A percentile compares a stretch with the other conserved stretches of the same genome.
phyloP scores from a whole-genome alignment of 495 filamentous ascomycete species.

The Chaetomium fimeti region DNA sequence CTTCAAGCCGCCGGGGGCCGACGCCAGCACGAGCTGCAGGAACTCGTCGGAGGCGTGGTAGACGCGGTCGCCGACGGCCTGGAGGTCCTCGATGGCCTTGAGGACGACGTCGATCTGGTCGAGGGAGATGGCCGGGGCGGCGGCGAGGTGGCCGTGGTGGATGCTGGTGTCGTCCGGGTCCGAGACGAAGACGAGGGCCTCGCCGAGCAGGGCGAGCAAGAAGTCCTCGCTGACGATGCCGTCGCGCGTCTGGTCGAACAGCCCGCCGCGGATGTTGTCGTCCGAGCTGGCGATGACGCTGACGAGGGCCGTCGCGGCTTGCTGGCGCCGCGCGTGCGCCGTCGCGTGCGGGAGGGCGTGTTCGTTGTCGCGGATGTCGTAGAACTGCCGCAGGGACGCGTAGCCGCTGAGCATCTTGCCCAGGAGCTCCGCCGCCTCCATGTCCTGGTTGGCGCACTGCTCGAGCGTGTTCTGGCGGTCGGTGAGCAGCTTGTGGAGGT shows the following conservation, averaged over 20 bases:
- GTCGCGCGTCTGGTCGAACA: constrained; percentile 74
- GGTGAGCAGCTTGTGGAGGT: constrained; percentile 62
- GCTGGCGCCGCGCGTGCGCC: constrained; percentile 54
- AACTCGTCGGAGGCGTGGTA: constrained; percentile 69
- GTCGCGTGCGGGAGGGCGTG: constrained; percentile 40
- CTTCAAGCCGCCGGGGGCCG: constrained; percentile 43
- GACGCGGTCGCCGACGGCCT: constrained; percentile 69
- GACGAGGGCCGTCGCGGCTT: constrained; percentile 68
- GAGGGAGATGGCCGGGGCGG: constrained; percentile 50
- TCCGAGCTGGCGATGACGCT: constrained; percentile 78
- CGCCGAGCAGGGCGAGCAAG: constrained; percentile 77
- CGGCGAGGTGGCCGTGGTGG: constrained; percentile 23
- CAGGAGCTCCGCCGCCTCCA: constrained; percentile 74
- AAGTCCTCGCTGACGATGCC: constrained; percentile 83
- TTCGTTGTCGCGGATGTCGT: constrained; percentile 69
- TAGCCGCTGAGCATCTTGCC: constrained; percentile 86
- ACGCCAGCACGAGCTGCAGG: constrained; percentile 56
- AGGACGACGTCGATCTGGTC: constrained; percentile 73
- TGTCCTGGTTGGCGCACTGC: constrained; percentile 62
- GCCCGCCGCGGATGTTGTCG: constrained; percentile 83
- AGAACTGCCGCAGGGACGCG: constrained; percentile 81
- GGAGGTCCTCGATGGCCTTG: constrained; percentile 77
- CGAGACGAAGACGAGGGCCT: constrained; percentile 72
- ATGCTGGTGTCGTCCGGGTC: constrained; percentile 43
- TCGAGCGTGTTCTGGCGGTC: constrained; percentile 65